These are phyloP conservation scores for Macrocybe gigantea DNA, from an alignment of 768 basidiomycete species.

Conservation along the genomic window DNA sequence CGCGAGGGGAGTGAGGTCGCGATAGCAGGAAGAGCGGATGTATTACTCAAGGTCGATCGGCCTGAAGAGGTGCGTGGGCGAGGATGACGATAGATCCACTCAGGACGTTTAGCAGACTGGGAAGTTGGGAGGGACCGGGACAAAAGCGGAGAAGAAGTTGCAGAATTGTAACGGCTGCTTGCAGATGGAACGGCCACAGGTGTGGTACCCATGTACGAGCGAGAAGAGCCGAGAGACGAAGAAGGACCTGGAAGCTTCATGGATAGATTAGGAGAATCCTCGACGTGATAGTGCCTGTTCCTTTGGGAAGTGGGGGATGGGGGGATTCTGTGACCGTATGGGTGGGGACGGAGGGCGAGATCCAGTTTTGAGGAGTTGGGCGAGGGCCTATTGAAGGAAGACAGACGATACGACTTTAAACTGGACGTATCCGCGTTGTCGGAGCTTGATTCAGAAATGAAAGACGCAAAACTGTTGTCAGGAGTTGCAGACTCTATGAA, in stretches of 20 bases:
- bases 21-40: conserved; percentile 16
- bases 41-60: conserved; percentile 9
- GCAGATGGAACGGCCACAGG: neutral
- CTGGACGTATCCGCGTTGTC: too few species aligned
- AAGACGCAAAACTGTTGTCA: neutral
- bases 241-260: neutral
- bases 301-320: conserved; percentile 2
- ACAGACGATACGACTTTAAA: too few species aligned
- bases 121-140: conserved; percentile 8
- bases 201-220: conserved; percentile 1
- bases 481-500: neutral
- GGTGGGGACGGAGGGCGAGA: conserved; percentile 2
- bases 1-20: conserved; percentile 15
- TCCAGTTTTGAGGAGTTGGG: neutral
- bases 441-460: too few species aligned
- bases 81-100: conserved; percentile 18
- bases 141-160: neutral
- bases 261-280: conserved; percentile 1
- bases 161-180: too few species aligned
- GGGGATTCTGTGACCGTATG: neutral
- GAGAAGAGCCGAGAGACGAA: neutral
- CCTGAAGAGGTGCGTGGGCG: conserved; percentile 10
- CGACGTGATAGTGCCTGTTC: conserved; percentile 12
- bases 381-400: too few species aligned
- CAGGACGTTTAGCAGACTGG: conserved; percentile 9